Evolutionary conservation across 495 filamentous ascomycete species (phyloP).

Genomic region (Staphylotrichum tortipilum): DNA sequence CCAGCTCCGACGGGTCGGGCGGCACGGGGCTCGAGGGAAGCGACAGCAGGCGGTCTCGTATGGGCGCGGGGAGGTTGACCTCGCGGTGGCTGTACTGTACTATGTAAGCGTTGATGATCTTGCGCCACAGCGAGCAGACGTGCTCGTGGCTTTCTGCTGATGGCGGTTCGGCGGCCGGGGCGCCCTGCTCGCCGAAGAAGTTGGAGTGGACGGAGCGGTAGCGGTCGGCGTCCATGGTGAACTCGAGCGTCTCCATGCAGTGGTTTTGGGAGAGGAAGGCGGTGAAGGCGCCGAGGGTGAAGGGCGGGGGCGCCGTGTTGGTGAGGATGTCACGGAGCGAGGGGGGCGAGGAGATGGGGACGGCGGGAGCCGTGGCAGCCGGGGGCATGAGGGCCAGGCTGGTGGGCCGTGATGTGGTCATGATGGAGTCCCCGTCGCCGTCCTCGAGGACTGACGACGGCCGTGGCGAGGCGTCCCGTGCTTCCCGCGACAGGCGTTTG

Average conservation of each 20-base stretch:
- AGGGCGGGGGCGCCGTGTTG: conserved; percentile 79
- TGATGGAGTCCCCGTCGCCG: conserved; percentile 36
- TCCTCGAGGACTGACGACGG: conserved; percentile 34
- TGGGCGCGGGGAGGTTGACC: conserved; percentile 82
- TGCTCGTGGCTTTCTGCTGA: conserved; percentile 53
- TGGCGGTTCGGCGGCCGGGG: conserved; percentile 6
- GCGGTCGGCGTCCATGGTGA: conserved; percentile 90
- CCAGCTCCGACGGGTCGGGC: conserved; percentile 68
- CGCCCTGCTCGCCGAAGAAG: conserved; percentile 39
- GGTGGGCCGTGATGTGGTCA: conserved; percentile 38
- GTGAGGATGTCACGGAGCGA: conserved; percentile 80
- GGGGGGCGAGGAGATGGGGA: conserved; percentile 54
- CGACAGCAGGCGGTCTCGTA: conserved; percentile 70
- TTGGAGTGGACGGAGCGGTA: conserved; percentile 69
- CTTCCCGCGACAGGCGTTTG: conserved; percentile 29
- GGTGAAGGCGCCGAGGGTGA: conserved; percentile 90
- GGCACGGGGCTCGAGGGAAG: conserved; percentile 54
- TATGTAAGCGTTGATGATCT: conserved; percentile 66
- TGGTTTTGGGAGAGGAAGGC: conserved; percentile 97
- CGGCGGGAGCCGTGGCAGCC: conserved; percentile 18
- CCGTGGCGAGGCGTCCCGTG: conserved; percentile 28
- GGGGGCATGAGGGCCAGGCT: conserved; percentile 36
- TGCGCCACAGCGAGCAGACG: conserved; percentile 63
- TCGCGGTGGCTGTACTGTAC: conserved; percentile 72
- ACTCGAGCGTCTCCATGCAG: conserved; percentile 93